Base-by-base conservation (phyloP, 805 yeast genomes). In the Teunomyces panamensis region DNA sequence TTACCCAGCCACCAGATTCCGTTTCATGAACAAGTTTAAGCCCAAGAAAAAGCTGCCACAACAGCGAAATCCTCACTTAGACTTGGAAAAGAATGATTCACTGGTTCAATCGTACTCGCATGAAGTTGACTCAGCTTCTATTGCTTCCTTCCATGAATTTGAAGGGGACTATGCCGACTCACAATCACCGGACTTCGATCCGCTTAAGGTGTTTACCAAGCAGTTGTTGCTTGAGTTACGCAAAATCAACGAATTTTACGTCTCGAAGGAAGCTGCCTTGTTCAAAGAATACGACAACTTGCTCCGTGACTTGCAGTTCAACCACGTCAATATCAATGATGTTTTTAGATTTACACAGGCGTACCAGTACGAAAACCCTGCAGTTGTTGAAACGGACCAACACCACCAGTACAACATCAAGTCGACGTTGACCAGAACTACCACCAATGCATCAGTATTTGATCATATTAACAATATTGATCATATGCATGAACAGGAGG, bases 241-340 rank as follows among this genome's bases (percentile, higher is more conserved):
- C 20, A 81, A 79, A 54, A 73, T 83, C 48, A 81, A 80, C 56
- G 67, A 61, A 6, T 83, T 83, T 51, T 83, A 77, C 60, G 63
- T 65, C 35, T 48, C 55, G 13, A 75, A 74, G 44, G 84, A 82
- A 56, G 57, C 66, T 1, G 76, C 73, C 48, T 66, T 81, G 16
- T 75, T 71, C 49, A 56, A 52, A 5, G 77, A 75, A 44, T 79
- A 71, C 56, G 77, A 75, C 41, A 63, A 69, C 27, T 67, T 82
- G 48, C 59, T 77, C 27, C 60, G 65, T 47, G 85, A 82, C 56
- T 67, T 82, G 45, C 75, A 64, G 46, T 50, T 56, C 20, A 60
- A 64, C 54, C 53, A 58, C 35, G 51, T 62, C 39, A 53, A 62
- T 46, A 52, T 65, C 9, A 65, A 65, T 46, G 62, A 62, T 28